Conservation (phyloP, 2,329 filamentous ascomycete genomes). For the Piedraia hortae region DNA sequence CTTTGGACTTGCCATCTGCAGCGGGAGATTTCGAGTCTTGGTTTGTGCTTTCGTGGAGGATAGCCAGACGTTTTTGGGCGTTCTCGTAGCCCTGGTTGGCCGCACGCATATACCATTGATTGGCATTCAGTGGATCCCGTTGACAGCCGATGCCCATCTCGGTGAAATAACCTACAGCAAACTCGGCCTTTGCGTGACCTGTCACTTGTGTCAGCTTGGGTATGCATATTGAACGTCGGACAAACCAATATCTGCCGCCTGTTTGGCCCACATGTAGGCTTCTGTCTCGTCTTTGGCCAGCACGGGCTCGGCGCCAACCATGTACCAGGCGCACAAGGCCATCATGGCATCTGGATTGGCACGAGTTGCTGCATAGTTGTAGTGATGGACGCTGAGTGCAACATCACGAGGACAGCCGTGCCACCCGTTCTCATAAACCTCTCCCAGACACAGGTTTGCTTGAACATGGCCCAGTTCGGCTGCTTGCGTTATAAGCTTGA, state of each 20-base stretch:
- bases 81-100: conserved; percentile 77
- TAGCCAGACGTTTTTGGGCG: conserved; percentile 60
- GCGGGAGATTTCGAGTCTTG: no score
- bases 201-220: conserved; percentile 11
- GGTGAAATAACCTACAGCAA: conserved; percentile 87
- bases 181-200: conserved; percentile 49
- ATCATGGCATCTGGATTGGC: conserved; percentile 82
- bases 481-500: conserved; percentile 78
- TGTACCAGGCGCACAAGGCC: conserved; percentile 95
- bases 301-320: conserved; percentile 77
- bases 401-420: conserved; percentile 73
- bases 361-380: conserved; percentile 67
- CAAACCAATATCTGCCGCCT: conserved; percentile 64
- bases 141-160: conserved; percentile 96
- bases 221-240: conserved; percentile 2
- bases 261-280: conserved; percentile 83
- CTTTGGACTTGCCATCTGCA: no score
- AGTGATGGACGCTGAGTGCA: conserved; percentile 86
- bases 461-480: conserved; percentile 75
- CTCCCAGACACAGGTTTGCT: conserved; percentile 69
- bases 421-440: conserved; percentile 82
- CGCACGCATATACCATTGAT: conserved; percentile 93
- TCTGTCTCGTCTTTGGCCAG: conserved; percentile 88
- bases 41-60: no score
- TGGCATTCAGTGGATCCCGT: conserved; percentile 81